These are phyloP conservation scores for Thraustochytrium sp. DNA, from an alignment of 352 stramenopile species.

Conservation along the genomic window DNA sequence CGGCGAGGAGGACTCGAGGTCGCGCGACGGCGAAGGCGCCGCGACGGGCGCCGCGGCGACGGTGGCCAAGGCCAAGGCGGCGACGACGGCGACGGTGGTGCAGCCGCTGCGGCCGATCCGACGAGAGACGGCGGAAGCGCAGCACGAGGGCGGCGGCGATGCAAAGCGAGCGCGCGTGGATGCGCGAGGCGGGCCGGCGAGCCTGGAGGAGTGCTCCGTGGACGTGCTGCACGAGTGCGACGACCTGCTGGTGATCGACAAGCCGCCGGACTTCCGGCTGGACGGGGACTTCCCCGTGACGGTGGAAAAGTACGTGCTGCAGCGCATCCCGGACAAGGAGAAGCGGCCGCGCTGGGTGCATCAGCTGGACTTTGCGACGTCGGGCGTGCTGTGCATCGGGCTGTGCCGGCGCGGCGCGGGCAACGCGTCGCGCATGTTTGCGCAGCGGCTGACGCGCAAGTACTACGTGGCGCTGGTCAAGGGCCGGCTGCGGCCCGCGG, in stretches of 20 bases:
- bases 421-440: constrained; percentile 64
- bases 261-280: constrained; percentile 67
- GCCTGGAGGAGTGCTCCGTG: neutral
- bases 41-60: too few species aligned
- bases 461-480: constrained; percentile 72
- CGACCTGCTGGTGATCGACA: constrained; percentile 37
- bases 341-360: constrained; percentile 76
- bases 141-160: neutral
- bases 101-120: neutral
- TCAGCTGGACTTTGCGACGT: constrained; percentile 80
- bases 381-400: constrained; percentile 71
- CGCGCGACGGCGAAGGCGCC: too few species aligned
- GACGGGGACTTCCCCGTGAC: constrained; percentile 76
- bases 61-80: too few species aligned
- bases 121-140: neutral
- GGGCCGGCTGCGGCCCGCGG: constrained; percentile 62
- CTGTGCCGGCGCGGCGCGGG: constrained; percentile 63
- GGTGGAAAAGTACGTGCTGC: constrained; percentile 71
- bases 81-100: too few species aligned
- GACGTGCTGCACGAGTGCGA: neutral
- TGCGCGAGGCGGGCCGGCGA: neutral
- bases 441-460: constrained; percentile 69
- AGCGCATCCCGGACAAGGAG: constrained; percentile 64
- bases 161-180: neutral
- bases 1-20: too few species aligned